Evolutionary conservation across 371 early-diverging fungal species (phyloP).

Genomic region (Circinella umbellata): DNA sequence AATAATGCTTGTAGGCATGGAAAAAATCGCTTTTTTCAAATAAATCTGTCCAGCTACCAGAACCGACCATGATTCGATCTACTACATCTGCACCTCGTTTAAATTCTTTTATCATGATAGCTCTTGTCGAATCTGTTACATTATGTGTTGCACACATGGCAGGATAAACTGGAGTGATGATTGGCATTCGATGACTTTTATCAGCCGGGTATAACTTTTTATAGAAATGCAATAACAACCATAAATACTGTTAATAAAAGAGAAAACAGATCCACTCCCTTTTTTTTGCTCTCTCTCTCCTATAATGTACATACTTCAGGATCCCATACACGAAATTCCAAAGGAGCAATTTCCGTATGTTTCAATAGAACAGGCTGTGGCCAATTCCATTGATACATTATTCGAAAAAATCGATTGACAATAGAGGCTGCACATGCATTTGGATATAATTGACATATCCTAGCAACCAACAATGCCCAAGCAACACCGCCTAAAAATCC

Average conservation of each 20-base stretch:
- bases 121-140: conserved; percentile 90
- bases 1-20: conserved; percentile 85
- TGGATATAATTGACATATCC: conserved; percentile 98
- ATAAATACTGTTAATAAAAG: neutral
- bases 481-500: conserved; percentile 99
- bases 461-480: conserved; percentile 99
- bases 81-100: conserved; percentile 71
- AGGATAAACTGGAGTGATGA: conserved; percentile 99
- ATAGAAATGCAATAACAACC: neutral
- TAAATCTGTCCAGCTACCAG: conserved; percentile 60
- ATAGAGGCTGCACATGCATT: conserved; percentile 89
- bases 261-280: too few relatives aligned
- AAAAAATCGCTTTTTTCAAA: conserved; percentile 94
- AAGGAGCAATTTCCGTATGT: conserved; percentile 88
- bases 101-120: conserved; percentile 88
- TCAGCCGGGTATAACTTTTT: conserved; percentile 84
- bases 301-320: neutral
- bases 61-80: conserved; percentile 71
- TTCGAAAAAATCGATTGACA: conserved; percentile 90
- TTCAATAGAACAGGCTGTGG: conserved; percentile 97
- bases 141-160: conserved; percentile 99
- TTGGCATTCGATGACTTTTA: conserved; percentile 95
- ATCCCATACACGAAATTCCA: conserved; percentile 97
- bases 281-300: neutral
- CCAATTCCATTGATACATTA: conserved; percentile 96